A percentile compares a stretch with the other conserved stretches of the same genome.
Conservation (phyloP, 148 eudicot species). For the Fagopyrum esculentum region DNA sequence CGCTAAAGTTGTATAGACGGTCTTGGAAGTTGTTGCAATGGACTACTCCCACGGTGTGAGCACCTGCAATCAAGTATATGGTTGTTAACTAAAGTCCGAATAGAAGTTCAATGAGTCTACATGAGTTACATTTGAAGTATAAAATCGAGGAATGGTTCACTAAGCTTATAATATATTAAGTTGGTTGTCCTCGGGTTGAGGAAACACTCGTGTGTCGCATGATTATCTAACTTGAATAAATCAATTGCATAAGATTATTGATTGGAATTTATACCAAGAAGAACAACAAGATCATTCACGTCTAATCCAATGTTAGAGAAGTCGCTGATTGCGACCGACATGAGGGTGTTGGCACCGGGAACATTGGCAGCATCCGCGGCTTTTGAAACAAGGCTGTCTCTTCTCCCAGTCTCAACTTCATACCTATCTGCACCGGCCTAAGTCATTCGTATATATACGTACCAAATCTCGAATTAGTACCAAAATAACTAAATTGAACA, state of each 20-base stretch:
- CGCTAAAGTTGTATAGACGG: conserved; percentile 19
- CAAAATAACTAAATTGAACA: neutral
- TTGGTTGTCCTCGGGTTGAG: no score
- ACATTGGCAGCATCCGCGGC: conserved; percentile 23
- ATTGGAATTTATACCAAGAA: conserved; percentile 21
- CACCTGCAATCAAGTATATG: conserved; percentile 3
- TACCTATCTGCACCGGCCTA: conserved; percentile 48
- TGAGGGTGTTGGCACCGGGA: conserved; percentile 23
- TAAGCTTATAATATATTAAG: no score
- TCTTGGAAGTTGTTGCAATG: conserved; percentile 22
- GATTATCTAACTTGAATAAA: no score
- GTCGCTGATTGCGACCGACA: conserved; percentile 18
- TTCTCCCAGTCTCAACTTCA: conserved; percentile 46
- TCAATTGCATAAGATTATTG: neutral
- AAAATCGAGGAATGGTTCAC: no score
- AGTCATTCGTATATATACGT: neutral
- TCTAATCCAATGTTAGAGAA: conserved; percentile 29
- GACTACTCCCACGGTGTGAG: conserved; percentile 18
- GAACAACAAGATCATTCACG: conserved; percentile 27
- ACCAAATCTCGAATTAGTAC: neutral
- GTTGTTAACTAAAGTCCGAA: no score
- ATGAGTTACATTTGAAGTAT: no score
- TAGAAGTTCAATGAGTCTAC: neutral
- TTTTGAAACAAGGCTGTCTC: conserved; percentile 37
- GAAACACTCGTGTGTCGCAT: no score